Evolutionary conservation across 176 grass and related monocot species (phyloP), one percentile per base, ranked within the genome.

Genomic region (Lolium rigidum): DNA sequence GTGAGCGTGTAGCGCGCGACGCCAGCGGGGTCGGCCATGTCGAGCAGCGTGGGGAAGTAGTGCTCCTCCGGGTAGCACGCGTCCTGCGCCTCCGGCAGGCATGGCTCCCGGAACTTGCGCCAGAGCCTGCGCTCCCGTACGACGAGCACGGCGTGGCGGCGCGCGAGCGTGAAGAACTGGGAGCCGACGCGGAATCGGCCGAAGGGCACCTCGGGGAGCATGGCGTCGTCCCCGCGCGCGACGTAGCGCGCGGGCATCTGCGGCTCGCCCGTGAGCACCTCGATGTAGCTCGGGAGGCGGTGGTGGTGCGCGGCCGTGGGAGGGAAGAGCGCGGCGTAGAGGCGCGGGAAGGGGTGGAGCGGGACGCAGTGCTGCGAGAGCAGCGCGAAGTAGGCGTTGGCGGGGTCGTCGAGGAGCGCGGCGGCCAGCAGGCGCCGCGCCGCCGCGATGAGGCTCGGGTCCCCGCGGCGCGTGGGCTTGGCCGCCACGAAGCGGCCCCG

Each of bases 61-160:
- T 98, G 86, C 91, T 98, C 96, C 90, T 98, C 96, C 48, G 96
- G 96, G 87, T 94, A 98, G 86, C 96, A 98, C 3, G 38, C 68
- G 47, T 87, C 18, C 70, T 17, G 28, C 83, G 76, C 72, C 22
- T 86, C 83, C 2, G 83, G 80, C 13, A 94, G 46, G 82, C 96
- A 98, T 0, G 96, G 96, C 25, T 31, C 13, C 10, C 88, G 63
- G 80, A 98, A 98, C 89, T 95, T 98, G 59, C 65, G 48, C 96
- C 96, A 98, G 6, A 98, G 96, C 7, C 84, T 89, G 57, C 90
- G 87, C 63, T 98, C 96, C 5, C 86, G 74, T 38, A 98, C 90
- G 15, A 94, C 93, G 10, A 94, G 90, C 66, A 85, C 79, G 31
- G 96, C 93, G 81, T 99, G 96, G 64, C 91, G 87, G 7, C 93